Conservation (phyloP, 805 yeast species). For the Cyberlindnera maritima region DNA sequence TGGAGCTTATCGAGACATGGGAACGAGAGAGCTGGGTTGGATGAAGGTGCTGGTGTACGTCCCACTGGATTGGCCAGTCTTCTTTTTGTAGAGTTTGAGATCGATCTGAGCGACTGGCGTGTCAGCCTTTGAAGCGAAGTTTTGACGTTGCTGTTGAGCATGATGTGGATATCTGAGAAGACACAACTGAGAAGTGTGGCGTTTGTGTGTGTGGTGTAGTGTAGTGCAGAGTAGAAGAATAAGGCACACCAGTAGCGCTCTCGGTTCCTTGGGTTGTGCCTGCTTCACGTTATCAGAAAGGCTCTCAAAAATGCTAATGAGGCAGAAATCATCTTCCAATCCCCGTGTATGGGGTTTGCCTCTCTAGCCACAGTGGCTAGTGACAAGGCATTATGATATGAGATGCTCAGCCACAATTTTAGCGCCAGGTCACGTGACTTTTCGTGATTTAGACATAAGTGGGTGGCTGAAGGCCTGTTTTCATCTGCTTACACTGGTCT, state of each 20-base stretch:
- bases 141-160: not conserved
- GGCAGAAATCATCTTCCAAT: too few relatives aligned
- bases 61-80: slow-evolving; percentile 6
- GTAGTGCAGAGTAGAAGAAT: too few relatives aligned
- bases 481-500: slow-evolving; percentile 18
- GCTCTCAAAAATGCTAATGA: too few relatives aligned
- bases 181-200: not conserved
- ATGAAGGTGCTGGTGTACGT: slow-evolving; percentile 6
- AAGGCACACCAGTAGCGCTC: too few relatives aligned
- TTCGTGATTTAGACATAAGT: not conserved
- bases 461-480: not conserved
- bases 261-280: too few relatives aligned
- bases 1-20: slow-evolving; percentile 86
- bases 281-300: too few relatives aligned
- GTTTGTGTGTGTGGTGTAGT: not conserved
- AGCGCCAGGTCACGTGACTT: slow-evolving; percentile 11
- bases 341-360: too few relatives aligned
- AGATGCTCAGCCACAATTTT: not conserved
- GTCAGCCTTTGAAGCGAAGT: not conserved
- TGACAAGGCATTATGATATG: not conserved
- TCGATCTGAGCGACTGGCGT: slow-evolving; percentile 2
- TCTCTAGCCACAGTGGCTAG: too few relatives aligned
- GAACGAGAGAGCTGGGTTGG: slow-evolving; percentile 40
- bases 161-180: not conserved
- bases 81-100: slow-evolving; percentile 13